Conservation (phyloP, 2,329 filamentous ascomycete genomes). For the Alternaria burnsii region DNA sequence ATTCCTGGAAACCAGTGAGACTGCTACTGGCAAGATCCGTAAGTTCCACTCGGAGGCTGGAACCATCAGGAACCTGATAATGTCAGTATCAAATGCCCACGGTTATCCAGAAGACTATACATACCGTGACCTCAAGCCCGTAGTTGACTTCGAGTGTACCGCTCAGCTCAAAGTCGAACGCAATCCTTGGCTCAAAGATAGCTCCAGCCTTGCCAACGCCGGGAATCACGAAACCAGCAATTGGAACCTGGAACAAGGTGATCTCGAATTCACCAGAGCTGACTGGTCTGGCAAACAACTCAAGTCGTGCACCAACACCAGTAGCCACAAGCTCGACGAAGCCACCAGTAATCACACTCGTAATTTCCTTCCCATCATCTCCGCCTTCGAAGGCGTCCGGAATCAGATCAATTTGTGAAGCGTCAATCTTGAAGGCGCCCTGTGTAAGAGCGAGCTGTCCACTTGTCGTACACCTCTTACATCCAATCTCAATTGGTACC, state of each 20-base stretch:
- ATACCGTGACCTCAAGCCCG: slow-evolving; percentile 49
- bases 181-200: slow-evolving; percentile 42
- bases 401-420: slow-evolving; percentile 33
- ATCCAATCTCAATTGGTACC: slow-evolving; percentile 37
- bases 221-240: slow-evolving; percentile 46
- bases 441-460: slow-evolving; percentile 44
- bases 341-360: slow-evolving; percentile 43
- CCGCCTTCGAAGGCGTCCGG: slow-evolving; percentile 35
- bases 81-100: slow-evolving; percentile 11
- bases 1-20: slow-evolving; percentile 40
- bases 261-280: slow-evolving; percentile 33
- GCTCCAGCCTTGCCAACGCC: slow-evolving; percentile 49
- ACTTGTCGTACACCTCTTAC: slow-evolving; percentile 47
- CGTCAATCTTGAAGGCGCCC: slow-evolving; percentile 41
- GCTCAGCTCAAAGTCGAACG: slow-evolving; percentile 37
- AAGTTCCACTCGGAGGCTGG: slow-evolving; percentile 41
- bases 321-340: slow-evolving; percentile 45
- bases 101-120: slow-evolving; percentile 4
- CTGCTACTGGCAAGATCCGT: slow-evolving; percentile 33
- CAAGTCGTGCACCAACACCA: slow-evolving; percentile 45
- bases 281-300: slow-evolving; percentile 43
- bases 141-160: slow-evolving; percentile 46
- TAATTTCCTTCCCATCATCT: slow-evolving; percentile 34
- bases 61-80: slow-evolving; percentile 39
- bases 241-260: slow-evolving; percentile 34